Conservation (phyloP, 768 basidiomycete genomes). For the Dentipellis sp. region DNA sequence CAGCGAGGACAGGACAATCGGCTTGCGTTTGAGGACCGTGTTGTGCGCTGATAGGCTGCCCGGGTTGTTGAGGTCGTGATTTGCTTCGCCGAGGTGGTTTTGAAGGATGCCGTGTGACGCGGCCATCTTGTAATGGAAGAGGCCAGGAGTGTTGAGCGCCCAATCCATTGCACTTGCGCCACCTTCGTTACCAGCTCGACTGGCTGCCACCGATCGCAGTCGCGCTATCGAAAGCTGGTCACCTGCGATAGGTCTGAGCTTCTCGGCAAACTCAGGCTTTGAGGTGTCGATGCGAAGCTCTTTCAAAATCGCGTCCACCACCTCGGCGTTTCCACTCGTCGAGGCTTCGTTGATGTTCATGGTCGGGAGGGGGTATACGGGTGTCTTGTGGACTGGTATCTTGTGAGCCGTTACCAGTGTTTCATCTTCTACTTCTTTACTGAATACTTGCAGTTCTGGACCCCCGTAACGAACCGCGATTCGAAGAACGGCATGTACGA, state of each 20-base stretch:
- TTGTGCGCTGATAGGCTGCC: conserved; percentile 27
- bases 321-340: conserved; percentile 26
- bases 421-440: conserved; percentile 9
- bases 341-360: conserved; percentile 30
- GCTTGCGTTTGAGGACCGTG: conserved; percentile 21
- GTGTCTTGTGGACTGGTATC: conserved; percentile 23
- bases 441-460: conserved; percentile 19
- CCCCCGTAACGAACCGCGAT: conserved; percentile 25
- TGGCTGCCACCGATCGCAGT: conserved; percentile 20
- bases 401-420: conserved; percentile 16
- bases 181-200: conserved; percentile 24
- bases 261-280: not conserved
- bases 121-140: conserved; percentile 31
- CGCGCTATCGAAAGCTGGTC: conserved; percentile 30
- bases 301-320: conserved; percentile 19
- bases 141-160: conserved; percentile 22
- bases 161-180: conserved; percentile 18
- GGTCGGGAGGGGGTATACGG: conserved; percentile 21
- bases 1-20: conserved; percentile 19
- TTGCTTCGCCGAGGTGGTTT: conserved; percentile 24
- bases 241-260: conserved; percentile 17
- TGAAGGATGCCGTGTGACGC: conserved; percentile 21
- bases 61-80: conserved; percentile 22
- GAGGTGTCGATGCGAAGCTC: conserved; percentile 17
- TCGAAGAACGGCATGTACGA: conserved; percentile 21